Evolutionary conservation across 306 rosid species (phyloP), one percentile per base, ranked within the genome.

Genomic region (Quercus engelmannii): DNA sequence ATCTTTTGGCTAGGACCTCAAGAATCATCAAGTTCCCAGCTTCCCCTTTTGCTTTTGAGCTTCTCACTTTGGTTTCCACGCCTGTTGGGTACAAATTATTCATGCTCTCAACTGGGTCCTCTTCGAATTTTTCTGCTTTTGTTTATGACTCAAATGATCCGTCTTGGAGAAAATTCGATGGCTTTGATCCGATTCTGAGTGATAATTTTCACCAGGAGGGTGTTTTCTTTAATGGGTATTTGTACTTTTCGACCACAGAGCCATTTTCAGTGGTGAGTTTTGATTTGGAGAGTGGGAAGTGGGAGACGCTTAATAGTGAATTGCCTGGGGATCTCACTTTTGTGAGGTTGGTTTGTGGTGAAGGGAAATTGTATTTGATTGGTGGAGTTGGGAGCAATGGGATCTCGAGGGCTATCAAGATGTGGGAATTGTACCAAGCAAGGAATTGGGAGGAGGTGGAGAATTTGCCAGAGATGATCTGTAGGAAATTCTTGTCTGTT

Each of bases 331-430:
- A 85, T 2, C 76, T 95, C 2, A 85, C 88, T n/a, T 95, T 95
- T 76, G 90, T 76, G 21, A 79, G 99, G 55, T 74, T 93, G 70
- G 91, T 89, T 57, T 12, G 5, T 49, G 85, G 90, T 46, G 81
- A 55, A n/a, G 89, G 81, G 6, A 90, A 73, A 49, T 20, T 95
- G 80, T 91, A 80, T 55, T 31, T 95, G 89, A 70, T 95, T 55
- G 97, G 99, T 31, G 99, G 99, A 18, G 63, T 90, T 21, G 99
- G 99, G 62, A 82, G 74, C 61, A 88, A 90, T 77, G 98, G 99
- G 64, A 93, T 95, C 30, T 88, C 98, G 6, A 93, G 88, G 85
- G 89, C 88, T 38, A 25, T 95, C 23, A 90, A 85, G 43, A 21
- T 93, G 46, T 95, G 99, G 99, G 95, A 91, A 77, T 33, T 87